phyloP scores from a whole-genome alignment of 352 stramenopile species.

The Plasmopara halstedii region DNA sequence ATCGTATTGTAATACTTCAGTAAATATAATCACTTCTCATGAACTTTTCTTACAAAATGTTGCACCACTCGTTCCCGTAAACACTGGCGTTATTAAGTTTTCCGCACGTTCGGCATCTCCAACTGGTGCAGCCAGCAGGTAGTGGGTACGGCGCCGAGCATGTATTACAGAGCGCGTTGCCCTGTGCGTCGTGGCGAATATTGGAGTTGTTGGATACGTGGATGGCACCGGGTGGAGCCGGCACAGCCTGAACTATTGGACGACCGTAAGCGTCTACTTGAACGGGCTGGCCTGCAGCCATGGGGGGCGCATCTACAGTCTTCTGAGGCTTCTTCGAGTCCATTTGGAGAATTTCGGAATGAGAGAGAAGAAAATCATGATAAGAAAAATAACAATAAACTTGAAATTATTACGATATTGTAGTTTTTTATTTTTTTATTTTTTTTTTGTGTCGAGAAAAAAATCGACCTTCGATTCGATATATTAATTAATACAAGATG shows the following conservation, averaged over 20 bases:
- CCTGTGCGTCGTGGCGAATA: constrained; percentile 53
- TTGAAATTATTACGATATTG: too few relatives aligned
- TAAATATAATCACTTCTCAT: not conserved
- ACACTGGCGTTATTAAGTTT: constrained; percentile 75
- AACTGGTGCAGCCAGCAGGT: constrained; percentile 57
- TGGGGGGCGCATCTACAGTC: constrained; percentile 14
- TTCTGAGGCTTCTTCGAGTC: constrained; percentile 24
- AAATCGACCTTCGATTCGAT: too few relatives aligned
- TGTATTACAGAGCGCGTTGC: constrained; percentile 71
- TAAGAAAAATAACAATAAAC: too few relatives aligned
- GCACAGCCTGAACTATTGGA: constrained; percentile 38
- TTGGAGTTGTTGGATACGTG: constrained; percentile 57
- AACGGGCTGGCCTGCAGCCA: constrained; percentile 24
- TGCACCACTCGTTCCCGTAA: constrained; percentile 71
- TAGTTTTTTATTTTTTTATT: too few relatives aligned
- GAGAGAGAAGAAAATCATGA: too few relatives aligned
- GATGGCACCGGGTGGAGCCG: constrained; percentile 6
- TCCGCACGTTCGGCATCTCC: constrained; percentile 62
- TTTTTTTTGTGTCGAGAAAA: too few relatives aligned
- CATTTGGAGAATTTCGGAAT: too few relatives aligned
- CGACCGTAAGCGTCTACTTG: constrained; percentile 43
- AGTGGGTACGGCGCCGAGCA: constrained; percentile 64
- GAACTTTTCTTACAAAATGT: constrained; percentile 30
- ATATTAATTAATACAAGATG: too few relatives aligned
- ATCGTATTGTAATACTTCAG: too few relatives aligned